Evolutionary conservation across 2,329 filamentous ascomycete species (phyloP).

Genomic region (Claviceps sp.): DNA sequence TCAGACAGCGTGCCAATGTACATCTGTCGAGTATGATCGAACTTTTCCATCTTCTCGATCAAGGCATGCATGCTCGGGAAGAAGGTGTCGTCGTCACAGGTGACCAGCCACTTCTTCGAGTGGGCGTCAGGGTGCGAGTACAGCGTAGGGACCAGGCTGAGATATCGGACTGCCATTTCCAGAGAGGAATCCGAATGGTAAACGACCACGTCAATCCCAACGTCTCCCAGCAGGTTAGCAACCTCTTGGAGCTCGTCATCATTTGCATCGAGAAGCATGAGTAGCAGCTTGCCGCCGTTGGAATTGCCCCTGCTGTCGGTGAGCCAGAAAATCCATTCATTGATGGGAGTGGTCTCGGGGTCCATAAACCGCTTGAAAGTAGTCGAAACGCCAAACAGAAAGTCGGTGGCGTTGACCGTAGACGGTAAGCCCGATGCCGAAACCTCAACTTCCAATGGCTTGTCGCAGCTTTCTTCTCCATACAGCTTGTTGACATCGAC

Average conservation of each 20-base stretch:
- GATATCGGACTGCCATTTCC: conserved; percentile 46
- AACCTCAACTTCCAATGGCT: conserved; percentile 38
- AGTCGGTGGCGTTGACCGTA: conserved; percentile 39
- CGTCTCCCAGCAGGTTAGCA: conserved; percentile 28
- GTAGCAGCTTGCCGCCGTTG: conserved; percentile 42
- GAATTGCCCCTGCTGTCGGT: conserved; percentile 41
- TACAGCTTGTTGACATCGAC: conserved; percentile 33
- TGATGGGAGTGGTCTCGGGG: conserved; percentile 36
- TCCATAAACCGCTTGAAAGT: conserved; percentile 42
- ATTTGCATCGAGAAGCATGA: conserved; percentile 39
- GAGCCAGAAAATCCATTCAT: conserved; percentile 48
- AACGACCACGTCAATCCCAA: conserved; percentile 44
- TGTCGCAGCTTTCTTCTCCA: conserved; percentile 28
- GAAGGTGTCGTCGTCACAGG: conserved; percentile 54
- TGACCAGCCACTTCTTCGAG: conserved; percentile 44
- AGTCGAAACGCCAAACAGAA: conserved; percentile 47
- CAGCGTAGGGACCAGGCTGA: conserved; percentile 39
- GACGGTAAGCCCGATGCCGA: conserved; percentile 35
- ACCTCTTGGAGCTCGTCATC: conserved; percentile 37
- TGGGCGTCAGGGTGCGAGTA: conserved; percentile 36
- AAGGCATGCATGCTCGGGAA: conserved; percentile 46
- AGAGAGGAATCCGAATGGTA: conserved; percentile 38
- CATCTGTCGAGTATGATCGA: conserved; percentile 37
- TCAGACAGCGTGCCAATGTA: conserved; percentile 51
- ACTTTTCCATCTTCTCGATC: conserved; percentile 34